phyloP scores from a whole-genome alignment of 768 basidiomycete genomes.

The Infundibulicybe gibba region DNA sequence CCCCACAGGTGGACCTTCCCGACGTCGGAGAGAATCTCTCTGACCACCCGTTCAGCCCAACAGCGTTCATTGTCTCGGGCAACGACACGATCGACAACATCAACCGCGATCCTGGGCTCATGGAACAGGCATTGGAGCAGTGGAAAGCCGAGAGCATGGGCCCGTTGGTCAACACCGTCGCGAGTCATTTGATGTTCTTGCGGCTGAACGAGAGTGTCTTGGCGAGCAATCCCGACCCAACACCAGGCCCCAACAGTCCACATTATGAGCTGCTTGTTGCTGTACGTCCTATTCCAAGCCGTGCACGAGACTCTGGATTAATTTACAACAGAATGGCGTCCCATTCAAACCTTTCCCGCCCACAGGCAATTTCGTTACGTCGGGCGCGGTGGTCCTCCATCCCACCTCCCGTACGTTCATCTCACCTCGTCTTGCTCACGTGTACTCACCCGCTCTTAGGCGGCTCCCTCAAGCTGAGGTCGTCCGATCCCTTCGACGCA shows the following conservation, averaged over 20 bases:
- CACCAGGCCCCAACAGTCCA: constrained; percentile 17
- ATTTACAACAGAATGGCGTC: constrained; percentile 8
- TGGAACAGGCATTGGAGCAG: background rate
- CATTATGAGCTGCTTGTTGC: constrained; percentile 19
- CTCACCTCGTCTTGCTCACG: background rate
- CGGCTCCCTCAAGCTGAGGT: background rate
- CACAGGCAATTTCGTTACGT: constrained; percentile 9
- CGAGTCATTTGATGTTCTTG: constrained; percentile 13
- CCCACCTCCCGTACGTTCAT: constrained; percentile 14
- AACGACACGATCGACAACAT: background rate
- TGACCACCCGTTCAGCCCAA: background rate
- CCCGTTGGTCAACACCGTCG: constrained; percentile 16
- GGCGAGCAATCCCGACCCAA: constrained; percentile 12
- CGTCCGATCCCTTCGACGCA: constrained; percentile 6
- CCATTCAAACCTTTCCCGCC: constrained; percentile 5
- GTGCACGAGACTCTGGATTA: background rate
- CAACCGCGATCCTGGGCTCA: background rate
- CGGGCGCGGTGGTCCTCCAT: constrained; percentile 11
- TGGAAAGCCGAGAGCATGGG: constrained; percentile 7
- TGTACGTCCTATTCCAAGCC: background rate
- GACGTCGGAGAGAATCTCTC: background rate
- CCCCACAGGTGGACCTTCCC: background rate
- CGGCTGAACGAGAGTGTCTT: constrained; percentile 12
- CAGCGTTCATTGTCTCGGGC: background rate
- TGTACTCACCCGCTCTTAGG: constrained; percentile 2